These are phyloP conservation scores for Solanum rostratum DNA, from an alignment of 257 asterid genomes.

Conservation along the genomic window DNA sequence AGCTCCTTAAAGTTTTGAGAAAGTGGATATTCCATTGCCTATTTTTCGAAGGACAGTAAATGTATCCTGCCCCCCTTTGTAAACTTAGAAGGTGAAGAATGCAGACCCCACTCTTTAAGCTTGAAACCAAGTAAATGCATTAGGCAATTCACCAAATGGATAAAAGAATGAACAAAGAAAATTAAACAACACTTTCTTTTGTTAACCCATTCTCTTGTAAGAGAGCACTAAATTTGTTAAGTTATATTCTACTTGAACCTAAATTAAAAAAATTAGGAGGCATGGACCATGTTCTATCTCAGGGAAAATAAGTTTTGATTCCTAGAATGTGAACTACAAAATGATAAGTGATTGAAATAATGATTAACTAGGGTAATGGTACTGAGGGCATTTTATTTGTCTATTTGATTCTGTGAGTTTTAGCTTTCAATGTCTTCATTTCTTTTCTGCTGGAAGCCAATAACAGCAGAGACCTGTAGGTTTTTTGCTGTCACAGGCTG, in stretches of 20 bases:
- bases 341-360: neutral
- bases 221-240: neutral
- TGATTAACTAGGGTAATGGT: neutral
- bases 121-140: neutral
- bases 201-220: neutral
- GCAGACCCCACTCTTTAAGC: neutral
- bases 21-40: neutral
- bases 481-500: neutral
- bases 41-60: neutral
- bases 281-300: neutral
- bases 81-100: neutral
- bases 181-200: neutral
- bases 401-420: neutral
- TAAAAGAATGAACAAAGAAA: neutral
- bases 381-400: neutral
- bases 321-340: neutral
- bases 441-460: neutral
- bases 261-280: neutral
- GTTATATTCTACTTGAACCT: neutral
- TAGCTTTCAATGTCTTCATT: neutral
- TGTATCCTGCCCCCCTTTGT: neutral
- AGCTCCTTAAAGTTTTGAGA: neutral
- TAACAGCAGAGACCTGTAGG: neutral
- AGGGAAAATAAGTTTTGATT: neutral
- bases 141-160: neutral